Evolutionary conservation across 305 asterid genomes (phyloP), one percentile per base, ranked within the genome.

Genomic region (Fraxinus ornus): DNA sequence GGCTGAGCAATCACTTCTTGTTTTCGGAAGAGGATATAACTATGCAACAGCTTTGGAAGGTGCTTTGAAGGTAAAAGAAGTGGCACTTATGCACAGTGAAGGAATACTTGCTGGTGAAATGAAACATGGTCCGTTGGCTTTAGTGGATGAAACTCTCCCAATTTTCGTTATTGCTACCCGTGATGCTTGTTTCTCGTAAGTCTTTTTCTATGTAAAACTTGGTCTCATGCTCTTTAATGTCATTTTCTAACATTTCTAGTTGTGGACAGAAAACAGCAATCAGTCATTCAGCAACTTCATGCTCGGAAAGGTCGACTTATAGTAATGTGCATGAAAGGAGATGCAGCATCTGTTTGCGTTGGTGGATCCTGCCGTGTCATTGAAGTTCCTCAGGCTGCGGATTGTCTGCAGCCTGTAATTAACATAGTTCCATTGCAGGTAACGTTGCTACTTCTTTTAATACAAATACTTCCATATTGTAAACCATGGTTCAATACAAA

Each of bases 41-140:
- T 93, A 92, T 55, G 98, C 99, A 52, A 93, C 98, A 62, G 96
- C 99, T 57, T 81, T 96, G 85, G 99, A 96, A 90, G 99, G 99
- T 47, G 99, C 99, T 33, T 79, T 96, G 92, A 96, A 96, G 91
- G 98, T 96, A 75, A 96, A 96, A 89, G 99, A 96, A 92, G 99
- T 96, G 75, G 90, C 98, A 33, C 97, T 96, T 47, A 96, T 96
- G 99, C 99, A 96, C 88, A 96, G 99, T 84, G 98, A 94, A 90
- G 99, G 99, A 80, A 94, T 96, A 86, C 97, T 94, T 84, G 98
- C 98, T 41, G 99, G 99, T 75, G 99, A 94, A 88, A 96, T 96
- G 99, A 96, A 96, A 81, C 99, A 96, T 47, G 98, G 98, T 21
- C 98, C 99, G 26, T 87, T 96, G 89, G 99, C 98, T 84, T 86